A percentile compares a stretch with the other conserved stretches of the same genome.
Conservation (phyloP, 768 basidiomycete genomes). For the Pisolithus sp. region DNA sequence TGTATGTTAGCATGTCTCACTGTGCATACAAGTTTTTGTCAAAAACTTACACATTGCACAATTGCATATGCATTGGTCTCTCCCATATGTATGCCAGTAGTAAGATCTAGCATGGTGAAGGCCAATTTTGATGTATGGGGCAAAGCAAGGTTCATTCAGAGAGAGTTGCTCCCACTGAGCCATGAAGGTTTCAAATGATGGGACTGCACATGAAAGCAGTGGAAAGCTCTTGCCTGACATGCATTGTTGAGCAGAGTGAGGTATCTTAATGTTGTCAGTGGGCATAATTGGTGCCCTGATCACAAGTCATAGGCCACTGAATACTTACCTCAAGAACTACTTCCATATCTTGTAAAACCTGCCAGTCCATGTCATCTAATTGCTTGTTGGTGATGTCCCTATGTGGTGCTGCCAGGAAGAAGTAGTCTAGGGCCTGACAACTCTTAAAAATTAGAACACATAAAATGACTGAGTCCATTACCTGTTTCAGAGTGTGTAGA, state of each 20-base stretch:
- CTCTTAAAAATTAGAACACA: neutral
- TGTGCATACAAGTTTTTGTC: too few species aligned
- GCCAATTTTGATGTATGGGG: neutral
- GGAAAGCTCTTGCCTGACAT: neutral
- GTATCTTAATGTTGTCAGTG: neutral
- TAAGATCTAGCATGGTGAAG: too few species aligned
- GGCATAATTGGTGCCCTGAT: too few species aligned
- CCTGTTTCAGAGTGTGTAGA: neutral
- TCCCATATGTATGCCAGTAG: too few species aligned
- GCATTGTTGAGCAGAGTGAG: neutral
- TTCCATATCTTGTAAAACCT: neutral
- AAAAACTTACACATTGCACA: too few species aligned
- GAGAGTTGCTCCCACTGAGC: neutral
- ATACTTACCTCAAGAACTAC: conserved; percentile 3
- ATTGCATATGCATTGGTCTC: too few species aligned
- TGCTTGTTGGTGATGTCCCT: neutral
- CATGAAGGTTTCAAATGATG: neutral
- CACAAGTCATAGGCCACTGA: neutral
- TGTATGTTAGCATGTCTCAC: too few species aligned
- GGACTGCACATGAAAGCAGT: neutral
- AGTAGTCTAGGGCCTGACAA: neutral
- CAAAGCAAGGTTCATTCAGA: neutral
- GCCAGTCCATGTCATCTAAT: neutral
- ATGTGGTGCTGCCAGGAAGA: neutral
- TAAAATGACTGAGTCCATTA: neutral